Base-by-base conservation (phyloP, 352 stramenopile genomes). In the Phytophthora boehmeriae region DNA sequence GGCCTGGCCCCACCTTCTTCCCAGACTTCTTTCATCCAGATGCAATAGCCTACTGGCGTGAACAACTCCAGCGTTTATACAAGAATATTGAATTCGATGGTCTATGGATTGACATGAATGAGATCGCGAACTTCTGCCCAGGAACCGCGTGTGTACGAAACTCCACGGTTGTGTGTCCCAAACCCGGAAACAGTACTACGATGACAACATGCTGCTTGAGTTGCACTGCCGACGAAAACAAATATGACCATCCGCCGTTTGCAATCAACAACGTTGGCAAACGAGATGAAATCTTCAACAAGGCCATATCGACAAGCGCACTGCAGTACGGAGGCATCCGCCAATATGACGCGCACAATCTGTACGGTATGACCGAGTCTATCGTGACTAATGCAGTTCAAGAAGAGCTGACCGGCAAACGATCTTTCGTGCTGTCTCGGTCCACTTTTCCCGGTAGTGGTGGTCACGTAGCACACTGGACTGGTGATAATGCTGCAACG, bases 101-200 rank as follows among this genome's bases (percentile, higher is more conserved):
- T 20, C 59, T 94, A 8, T 95, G 88, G 88, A 89, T 96, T 52
- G 88, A 96, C 62, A 96, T 96, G 88, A 96, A 96, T 64, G 88
- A 96, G 45, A 59, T 91, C 5, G 80, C 82, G 13, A 92, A 90
- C 63, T 93, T 95, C 42, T 92, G 80, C 41, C 68, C 70, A 1
- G 82, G 81, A 4, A 73, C 57, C 1, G 59, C 35, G 16, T 88
- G 78, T 45, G 63, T 66, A 6, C 77, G 75, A 20, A 57, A 83
- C 14, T 50, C 62, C 1, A 57, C 25, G 41, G 62, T 66, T 4
- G 70, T 68, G 11, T 88, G 76, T 39, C 71, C 78, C 1, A 61
- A 71, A 17, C 75, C 51, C 0, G 69, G 61, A 38, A 68, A 32
- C 20, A 76, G 70, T 23, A 75, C 41, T 17, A 30, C 70, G 2